Evolutionary conservation across 1,284 basidiomycete species (phyloP).

Genomic region (Wallemia mellicola): DNA sequence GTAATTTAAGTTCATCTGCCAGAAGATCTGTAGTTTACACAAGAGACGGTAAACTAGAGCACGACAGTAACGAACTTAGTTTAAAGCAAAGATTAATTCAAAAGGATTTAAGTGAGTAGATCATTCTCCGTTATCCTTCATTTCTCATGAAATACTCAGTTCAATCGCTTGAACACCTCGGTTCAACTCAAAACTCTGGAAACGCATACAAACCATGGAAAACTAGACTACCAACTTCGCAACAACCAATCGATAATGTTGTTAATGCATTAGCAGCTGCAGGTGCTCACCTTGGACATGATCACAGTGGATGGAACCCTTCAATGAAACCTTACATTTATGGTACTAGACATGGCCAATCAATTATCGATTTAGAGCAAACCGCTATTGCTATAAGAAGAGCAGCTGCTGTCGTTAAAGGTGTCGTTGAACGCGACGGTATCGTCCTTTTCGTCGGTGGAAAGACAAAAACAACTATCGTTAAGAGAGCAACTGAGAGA

Average conservation of each 20-base stretch:
- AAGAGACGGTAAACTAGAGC: neutral
- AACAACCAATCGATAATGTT: constrained; percentile 30
- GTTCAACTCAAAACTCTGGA: neutral
- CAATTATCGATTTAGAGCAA: constrained; percentile 81
- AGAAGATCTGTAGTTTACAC: neutral
- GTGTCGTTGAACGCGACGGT: constrained; percentile 51
- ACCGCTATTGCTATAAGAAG: constrained; percentile 73
- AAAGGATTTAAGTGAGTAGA: neutral
- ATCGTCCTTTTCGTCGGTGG: constrained; percentile 59
- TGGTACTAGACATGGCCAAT: constrained; percentile 62
- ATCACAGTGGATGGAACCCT: constrained; percentile 47
- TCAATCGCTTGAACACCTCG: neutral
- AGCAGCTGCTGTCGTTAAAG: constrained; percentile 58
- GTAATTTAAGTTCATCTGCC: neutral
- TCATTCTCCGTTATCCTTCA: neutral
- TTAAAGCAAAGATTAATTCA: neutral
- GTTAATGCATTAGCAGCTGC: constrained; percentile 70
- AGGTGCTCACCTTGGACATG: constrained; percentile 81
- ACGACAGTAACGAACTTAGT: neutral
- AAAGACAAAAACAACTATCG: constrained; percentile 31
- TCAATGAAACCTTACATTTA: constrained; percentile 83
- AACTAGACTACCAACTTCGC: neutral
- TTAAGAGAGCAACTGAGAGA: constrained; percentile 41
- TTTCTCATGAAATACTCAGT: neutral
- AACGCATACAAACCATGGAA: neutral